Evolutionary conservation across 176 grass and related monocot genomes (phyloP).

Genomic region (Puccinellia tenuiflora): DNA sequence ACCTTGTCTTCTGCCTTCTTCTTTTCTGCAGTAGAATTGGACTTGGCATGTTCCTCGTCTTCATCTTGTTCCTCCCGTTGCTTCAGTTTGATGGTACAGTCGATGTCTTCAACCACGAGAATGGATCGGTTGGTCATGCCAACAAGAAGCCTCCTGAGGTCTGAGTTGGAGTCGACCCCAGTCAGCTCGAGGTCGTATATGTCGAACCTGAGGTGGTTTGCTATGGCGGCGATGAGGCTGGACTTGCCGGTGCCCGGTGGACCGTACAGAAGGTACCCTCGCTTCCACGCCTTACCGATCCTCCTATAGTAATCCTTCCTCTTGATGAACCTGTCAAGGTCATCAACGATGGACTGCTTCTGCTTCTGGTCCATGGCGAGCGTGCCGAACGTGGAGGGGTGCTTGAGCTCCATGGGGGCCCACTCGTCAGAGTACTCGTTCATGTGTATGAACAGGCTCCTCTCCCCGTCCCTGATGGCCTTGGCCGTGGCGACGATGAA

Average conservation of each 20-base stretch:
- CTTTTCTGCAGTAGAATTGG: conserved; percentile 18
- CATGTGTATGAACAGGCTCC: conserved; percentile 48
- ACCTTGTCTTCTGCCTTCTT: conserved; percentile 49
- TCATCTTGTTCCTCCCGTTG: conserved; percentile 26
- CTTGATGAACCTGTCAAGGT: conserved; percentile 57
- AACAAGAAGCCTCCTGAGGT: conserved; percentile 57
- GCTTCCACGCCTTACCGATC: conserved; percentile 90
- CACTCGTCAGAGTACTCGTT: conserved; percentile 40
- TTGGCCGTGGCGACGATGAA: conserved; percentile 54
- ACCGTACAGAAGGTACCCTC: conserved; percentile 79
- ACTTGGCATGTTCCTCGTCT: neutral
- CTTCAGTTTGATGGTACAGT: conserved; percentile 58
- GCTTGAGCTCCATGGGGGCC: conserved; percentile 62
- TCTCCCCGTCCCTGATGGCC: conserved; percentile 45
- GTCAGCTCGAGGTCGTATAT: conserved; percentile 87
- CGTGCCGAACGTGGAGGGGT: conserved; percentile 74
- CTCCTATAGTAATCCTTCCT: conserved; percentile 87
- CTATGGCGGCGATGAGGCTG: conserved; percentile 88
- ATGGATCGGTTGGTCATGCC: conserved; percentile 57
- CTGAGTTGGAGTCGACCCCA: conserved; percentile 47
- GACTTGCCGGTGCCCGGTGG: conserved; percentile 95
- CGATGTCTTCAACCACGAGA: conserved; percentile 83
- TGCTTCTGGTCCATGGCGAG: conserved; percentile 61
- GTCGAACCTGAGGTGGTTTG: conserved; percentile 77
- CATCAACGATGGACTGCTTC: conserved; percentile 69